Evolutionary conservation across 75 land plant species (phyloP), one percentile per base, ranked within the genome.

Genomic region (Picea sitchensis): DNA sequence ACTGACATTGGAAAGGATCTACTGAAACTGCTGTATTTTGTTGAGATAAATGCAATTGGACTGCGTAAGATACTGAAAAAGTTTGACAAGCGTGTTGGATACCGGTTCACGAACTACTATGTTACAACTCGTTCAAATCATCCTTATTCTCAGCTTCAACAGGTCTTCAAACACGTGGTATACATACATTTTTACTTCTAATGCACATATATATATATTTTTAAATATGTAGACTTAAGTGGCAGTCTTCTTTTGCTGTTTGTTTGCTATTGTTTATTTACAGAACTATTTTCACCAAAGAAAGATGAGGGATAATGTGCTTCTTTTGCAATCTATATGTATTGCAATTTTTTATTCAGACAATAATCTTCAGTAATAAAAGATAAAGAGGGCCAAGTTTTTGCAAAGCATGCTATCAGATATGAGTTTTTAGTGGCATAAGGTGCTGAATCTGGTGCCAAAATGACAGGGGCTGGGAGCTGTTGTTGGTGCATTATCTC

Each of bases 111-210:
- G 23, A 83, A 87, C 64, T 87, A 87, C 51, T 87, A 87, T 81
- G 88, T 87, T 4, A 59, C 87, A 44, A 78, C 80, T 41, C 88
- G 87, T 54, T 84, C 88, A 18, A 87, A 87, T 65, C 88, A 87
- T 79, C 88, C 88, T 15, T 87, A 85, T 75, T 87, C 88, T 36
- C 88, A 87, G 77, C 87, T 87, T 7, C 87, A 81, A 63, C 88
- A 87, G 59, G 79, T 87, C 61, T 87, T 87, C 71, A 87, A 80
- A 64, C 88, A 87, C 34, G 88, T 87, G 87, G 88, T 87, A 69
- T 41, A 41, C 56, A 41, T 7, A 38, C 41, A 69, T 61, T 21
- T 80, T 78, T 44, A 38, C 44, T 69, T 11, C 11, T 8, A 9
- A 51, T 69, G 73, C 41, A 38, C 36, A 1, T 67, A 67, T 5